phyloP scores from a whole-genome alignment of 352 stramenopile species.

The Phytophthora aleatoria region DNA sequence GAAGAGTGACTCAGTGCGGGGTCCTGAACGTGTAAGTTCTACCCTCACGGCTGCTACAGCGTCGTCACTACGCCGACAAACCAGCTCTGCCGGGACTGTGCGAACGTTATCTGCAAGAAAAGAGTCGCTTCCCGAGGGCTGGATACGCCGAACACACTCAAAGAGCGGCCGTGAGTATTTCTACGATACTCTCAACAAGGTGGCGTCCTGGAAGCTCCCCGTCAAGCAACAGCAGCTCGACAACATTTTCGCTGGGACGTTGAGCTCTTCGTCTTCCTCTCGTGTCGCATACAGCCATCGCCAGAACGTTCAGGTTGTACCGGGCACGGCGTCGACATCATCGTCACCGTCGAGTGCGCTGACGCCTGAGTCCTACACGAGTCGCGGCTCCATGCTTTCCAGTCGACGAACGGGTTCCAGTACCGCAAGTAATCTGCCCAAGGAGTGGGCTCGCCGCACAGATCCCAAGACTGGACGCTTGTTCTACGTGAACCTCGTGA shows the following conservation, averaged over 20 bases:
- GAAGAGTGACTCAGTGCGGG: constrained; percentile 38
- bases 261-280: constrained; percentile 25
- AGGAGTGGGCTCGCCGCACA: constrained; percentile 79
- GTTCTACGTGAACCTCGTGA: constrained; percentile 86
- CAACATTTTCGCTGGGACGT: constrained; percentile 52
- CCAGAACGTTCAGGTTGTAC: constrained; percentile 21
- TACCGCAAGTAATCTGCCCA: constrained; percentile 51
- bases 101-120: constrained; percentile 37
- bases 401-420: constrained; percentile 30
- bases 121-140: constrained; percentile 64
- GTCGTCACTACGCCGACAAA: constrained; percentile 28
- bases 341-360: constrained; percentile 43
- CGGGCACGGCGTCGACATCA: constrained; percentile 35
- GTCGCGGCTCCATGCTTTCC: constrained; percentile 34
- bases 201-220: constrained; percentile 76
- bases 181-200: constrained; percentile 75
- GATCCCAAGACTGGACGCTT: constrained; percentile 79
- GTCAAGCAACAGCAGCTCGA: constrained; percentile 54
- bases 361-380: constrained; percentile 42
- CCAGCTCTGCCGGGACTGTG: constrained; percentile 6
- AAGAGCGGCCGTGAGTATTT: constrained; percentile 79
- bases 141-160: constrained; percentile 74
- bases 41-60: constrained; percentile 26
- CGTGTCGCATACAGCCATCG: constrained; percentile 16
- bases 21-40: constrained; percentile 33